Evolutionary conservation across 2,329 filamentous ascomycete species (phyloP), one percentile per base, ranked within the genome.

Genomic region (Fusarium heterosporum): DNA sequence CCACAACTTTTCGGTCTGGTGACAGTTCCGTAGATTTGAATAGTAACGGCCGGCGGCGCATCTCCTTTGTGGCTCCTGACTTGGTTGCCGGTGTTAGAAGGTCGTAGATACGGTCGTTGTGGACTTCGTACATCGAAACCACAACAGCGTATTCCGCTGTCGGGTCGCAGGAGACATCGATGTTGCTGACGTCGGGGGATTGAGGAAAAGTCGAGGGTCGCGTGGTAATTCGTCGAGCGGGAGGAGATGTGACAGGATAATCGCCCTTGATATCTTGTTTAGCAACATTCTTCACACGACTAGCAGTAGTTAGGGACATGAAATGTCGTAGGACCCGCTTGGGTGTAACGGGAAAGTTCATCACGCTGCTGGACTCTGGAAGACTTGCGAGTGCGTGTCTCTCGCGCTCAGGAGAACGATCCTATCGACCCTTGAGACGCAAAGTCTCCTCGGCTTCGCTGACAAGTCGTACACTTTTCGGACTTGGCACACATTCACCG

Each of bases 111-210:
- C 94, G 90, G 79, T 99, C 95, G 75, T 99, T 99, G 82, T 99
- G 97, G 2, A 99, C 95, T 78, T 99, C 96, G 78, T 98, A 98
- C 94, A 99, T 99, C 53, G 93, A 97, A 22, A 99, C 85, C 12
- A 99, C 82, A 53, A 99, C 89, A 6, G 91, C 90, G 72, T 97
- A 97, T 70, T 97, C 93, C 54, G 90, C 87, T 19, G 86, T 85
- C 46, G 88, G 82, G 40, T 80, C 78, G 67, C 77, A 80, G 1
- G 87, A 84, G 1, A 96, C 83, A 6, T 85, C 81, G 41, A 97
- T 82, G 50, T 89, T 84, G 77, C 89, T 88, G 51, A 97, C 87
- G 66, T 93, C 89, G 10, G 95, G 95, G 8, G 84, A 81, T 58
- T 90, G 88, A 2, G 94, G 92, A 7, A 96, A 82, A 3, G 84